Evolutionary conservation across 148 eudicot species (phyloP), one percentile per base, ranked within the genome.

Genomic region (Oxyria digyna): DNA sequence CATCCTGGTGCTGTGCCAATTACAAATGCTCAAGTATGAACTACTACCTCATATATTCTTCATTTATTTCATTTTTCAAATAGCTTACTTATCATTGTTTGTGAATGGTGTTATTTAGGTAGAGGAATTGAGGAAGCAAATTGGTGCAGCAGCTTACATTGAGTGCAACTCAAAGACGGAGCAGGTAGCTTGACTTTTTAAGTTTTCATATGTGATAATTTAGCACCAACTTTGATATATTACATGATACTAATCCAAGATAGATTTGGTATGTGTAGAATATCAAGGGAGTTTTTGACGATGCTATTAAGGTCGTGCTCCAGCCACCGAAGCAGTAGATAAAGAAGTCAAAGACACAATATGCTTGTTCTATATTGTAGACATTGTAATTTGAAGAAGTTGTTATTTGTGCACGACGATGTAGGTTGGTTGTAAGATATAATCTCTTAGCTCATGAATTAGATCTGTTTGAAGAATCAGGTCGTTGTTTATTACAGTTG

Each of bases 251-350:
- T 71, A 62, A 71, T 54, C 1, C 26, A 50, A 14, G n/a, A 4
- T 63, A 3, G 6, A 7, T 24, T 24, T 69, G 63, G 35, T n/a
- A 73, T 17, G 26, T 67, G 17, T 65, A 94, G 98, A 90, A 90
- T 72, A 87, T 94, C 40, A 94, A 94, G 82, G 87, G 69, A 69
- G 98, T 94, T 48, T 94, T 94, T 67, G 98, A 94, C 71, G 95
- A 85, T 71, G 98, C 98, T 67, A 93, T 93, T 55, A 93, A 93
- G 78, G 98, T 93, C 37, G 98, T 90, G 74, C 95, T 93, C 73
- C 91, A 86, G 76, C 98, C 98, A 23, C 98, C 96, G 13, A 93
- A 88, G 79, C 74, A 79, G 77, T 86, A 93, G 98, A 93, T 89
- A 74, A 93, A 93, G 95, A 93, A 93, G 79, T 80, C 90, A 4